phyloP scores from a whole-genome alignment of 805 yeast species.

The Suhomyces prunicola region DNA sequence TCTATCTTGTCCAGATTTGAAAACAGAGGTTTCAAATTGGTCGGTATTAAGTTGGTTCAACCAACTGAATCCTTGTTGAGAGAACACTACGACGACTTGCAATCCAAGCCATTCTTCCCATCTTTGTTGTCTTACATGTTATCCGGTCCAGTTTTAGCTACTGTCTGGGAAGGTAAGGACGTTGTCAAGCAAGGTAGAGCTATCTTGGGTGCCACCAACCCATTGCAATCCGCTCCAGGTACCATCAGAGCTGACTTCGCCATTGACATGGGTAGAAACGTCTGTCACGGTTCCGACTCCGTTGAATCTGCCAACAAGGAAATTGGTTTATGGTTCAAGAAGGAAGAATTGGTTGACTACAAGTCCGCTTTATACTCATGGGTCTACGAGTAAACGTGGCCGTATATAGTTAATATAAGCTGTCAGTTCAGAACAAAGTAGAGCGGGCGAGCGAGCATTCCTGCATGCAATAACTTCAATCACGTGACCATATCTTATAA shows the following conservation, averaged over 20 bases:
- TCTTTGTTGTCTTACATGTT: slow-evolving; percentile 93
- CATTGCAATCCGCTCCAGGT: slow-evolving; percentile 95
- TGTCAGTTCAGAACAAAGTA: background rate
- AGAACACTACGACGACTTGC: slow-evolving; percentile 94
- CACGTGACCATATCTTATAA: background rate
- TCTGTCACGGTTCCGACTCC: slow-evolving; percentile 98
- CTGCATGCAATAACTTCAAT: background rate
- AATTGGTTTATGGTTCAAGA: slow-evolving; percentile 96
- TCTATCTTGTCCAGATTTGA: slow-evolving; percentile 91
- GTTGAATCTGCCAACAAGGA: slow-evolving; percentile 97
- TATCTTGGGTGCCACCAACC: slow-evolving; percentile 99
- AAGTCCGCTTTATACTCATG: slow-evolving; percentile 79
- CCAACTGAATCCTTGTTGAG: slow-evolving; percentile 87
- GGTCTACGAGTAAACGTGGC: slow-evolving; percentile 79
- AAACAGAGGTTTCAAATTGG: slow-evolving; percentile 96
- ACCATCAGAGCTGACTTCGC: slow-evolving; percentile 99
- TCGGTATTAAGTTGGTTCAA: slow-evolving; percentile 85
- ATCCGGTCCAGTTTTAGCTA: slow-evolving; percentile 98
- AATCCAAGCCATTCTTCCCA: slow-evolving; percentile 97
- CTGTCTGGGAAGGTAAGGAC: slow-evolving; percentile 99
- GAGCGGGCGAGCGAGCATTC: background rate
- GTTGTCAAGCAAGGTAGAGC: slow-evolving; percentile 98
- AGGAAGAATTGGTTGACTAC: slow-evolving; percentile 93
- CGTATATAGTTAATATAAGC: background rate
- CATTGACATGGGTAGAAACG: slow-evolving; percentile 98